Conservation (phyloP, 2,329 filamentous ascomycete genomes). For the Cordyceps farinosa region DNA sequence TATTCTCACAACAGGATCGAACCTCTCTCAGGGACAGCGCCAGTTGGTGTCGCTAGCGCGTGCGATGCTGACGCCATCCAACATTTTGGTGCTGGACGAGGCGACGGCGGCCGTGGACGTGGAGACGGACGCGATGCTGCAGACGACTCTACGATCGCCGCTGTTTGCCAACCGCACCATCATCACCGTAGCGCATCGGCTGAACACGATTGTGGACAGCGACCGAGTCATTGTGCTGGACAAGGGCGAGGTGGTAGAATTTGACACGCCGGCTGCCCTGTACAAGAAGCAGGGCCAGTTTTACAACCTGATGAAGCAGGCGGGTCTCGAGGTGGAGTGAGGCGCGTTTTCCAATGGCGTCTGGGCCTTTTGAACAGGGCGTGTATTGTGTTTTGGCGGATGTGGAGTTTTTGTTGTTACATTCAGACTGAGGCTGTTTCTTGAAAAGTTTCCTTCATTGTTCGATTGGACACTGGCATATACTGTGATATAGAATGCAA, state of each 20-base stretch:
- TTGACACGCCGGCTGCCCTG: conserved; percentile 78
- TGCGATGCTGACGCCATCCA: conserved; percentile 89
- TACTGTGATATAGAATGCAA: too few relatives aligned
- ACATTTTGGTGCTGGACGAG: conserved; percentile 95
- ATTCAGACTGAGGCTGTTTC: too few relatives aligned
- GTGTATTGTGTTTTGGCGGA: background rate
- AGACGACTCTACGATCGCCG: conserved; percentile 59
- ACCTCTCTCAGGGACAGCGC: conserved; percentile 90
- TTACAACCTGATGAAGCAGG: conserved; percentile 86
- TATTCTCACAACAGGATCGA: conserved; percentile 62
- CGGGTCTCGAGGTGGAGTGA: conserved; percentile 61
- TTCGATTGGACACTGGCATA: too few relatives aligned
- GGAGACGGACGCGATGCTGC: conserved; percentile 64
- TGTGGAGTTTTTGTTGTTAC: too few relatives aligned
- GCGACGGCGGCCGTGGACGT: conserved; percentile 77
- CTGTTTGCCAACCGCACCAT: conserved; percentile 89
- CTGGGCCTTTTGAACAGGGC: background rate
- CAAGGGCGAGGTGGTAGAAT: conserved; percentile 85
- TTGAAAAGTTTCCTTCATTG: too few relatives aligned
- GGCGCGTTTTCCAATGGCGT: background rate
- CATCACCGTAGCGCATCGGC: conserved; percentile 95
- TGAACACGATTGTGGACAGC: conserved; percentile 89
- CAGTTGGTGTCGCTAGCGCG: conserved; percentile 92
- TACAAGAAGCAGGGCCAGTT: conserved; percentile 75
- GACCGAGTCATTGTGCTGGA: conserved; percentile 94